These are phyloP conservation scores for Hibiscus tridactylites DNA, from an alignment of 345 rosid genomes.

Conservation along the genomic window DNA sequence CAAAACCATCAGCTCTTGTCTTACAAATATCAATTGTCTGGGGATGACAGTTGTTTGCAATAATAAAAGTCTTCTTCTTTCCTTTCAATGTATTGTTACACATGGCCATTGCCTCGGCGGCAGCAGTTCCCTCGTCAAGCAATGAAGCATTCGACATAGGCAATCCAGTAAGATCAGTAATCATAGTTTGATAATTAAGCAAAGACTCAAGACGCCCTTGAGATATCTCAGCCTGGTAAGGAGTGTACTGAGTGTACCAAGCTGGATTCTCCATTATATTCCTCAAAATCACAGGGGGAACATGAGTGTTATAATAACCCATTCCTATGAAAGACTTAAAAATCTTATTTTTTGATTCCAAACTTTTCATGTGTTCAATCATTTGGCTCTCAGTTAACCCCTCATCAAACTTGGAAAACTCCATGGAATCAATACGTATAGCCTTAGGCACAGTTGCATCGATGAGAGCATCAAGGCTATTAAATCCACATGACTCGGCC, in stretches of 20 bases:
- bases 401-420: slow-evolving; percentile 72
- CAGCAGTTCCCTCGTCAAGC: slow-evolving; percentile 95
- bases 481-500: slow-evolving; percentile 68
- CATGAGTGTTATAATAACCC: slow-evolving; percentile 88
- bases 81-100: slow-evolving; percentile 83
- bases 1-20: slow-evolving; percentile 89
- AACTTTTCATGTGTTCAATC: slow-evolving; percentile 61
- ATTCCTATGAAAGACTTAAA: slow-evolving; percentile 84
- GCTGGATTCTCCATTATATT: slow-evolving; percentile 96
- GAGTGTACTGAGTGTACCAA: slow-evolving; percentile 98
- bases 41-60: slow-evolving; percentile 82
- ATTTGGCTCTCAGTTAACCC: slow-evolving; percentile 89
- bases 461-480: slow-evolving; percentile 53
- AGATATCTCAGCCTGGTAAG: slow-evolving; percentile 95
- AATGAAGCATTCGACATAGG: slow-evolving; percentile 95
- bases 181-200: slow-evolving; percentile 83
- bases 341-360: slow-evolving; percentile 79
- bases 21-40: slow-evolving; percentile 91
- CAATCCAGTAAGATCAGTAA: slow-evolving; percentile 82
- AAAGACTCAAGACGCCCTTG: slow-evolving; percentile 88
- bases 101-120: slow-evolving; percentile 99
- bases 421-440: slow-evolving; percentile 80
- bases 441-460: slow-evolving; percentile 96
- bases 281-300: slow-evolving; percentile 89
- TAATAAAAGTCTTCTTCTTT: slow-evolving; percentile 85